Conservation (phyloP, 257 asterid species). For the Coffea eugenioides region DNA sequence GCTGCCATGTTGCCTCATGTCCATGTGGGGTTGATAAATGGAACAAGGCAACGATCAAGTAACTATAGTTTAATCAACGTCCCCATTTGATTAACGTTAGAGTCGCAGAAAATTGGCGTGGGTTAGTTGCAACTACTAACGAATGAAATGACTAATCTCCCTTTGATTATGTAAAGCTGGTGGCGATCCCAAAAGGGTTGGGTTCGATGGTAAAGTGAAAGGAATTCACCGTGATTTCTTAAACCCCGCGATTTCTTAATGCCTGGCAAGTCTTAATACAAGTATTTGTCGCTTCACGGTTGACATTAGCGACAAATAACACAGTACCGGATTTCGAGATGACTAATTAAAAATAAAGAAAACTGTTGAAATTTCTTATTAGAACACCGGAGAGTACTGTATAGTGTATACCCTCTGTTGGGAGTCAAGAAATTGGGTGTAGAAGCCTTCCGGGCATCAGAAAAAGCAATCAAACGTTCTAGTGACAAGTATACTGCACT, state of each 20-base stretch:
- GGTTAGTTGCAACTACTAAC: not conserved
- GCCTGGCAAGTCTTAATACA: not conserved
- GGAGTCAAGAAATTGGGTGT: not conserved
- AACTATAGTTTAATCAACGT: not conserved
- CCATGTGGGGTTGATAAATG: not conserved
- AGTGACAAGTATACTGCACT: no score
- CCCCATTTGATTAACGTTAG: not conserved
- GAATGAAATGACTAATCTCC: not conserved
- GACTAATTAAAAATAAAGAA: not conserved
- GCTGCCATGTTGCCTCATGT: not conserved
- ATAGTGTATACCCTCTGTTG: not conserved
- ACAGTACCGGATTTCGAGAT: not conserved
- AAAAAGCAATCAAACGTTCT: no score
- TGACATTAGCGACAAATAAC: not conserved
- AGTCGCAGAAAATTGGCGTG: not conserved
- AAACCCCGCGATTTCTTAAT: not conserved
- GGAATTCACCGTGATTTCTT: not conserved
- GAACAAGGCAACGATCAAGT: not conserved
- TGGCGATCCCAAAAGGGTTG: not conserved
- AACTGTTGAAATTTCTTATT: not conserved
- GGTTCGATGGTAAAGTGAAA: no score
- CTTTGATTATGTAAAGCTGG: no score
- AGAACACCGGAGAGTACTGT: not conserved
- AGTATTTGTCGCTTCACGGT: not conserved
- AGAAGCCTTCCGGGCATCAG: not conserved